Evolutionary conservation across 192 early-diverging fungal genomes (phyloP), one percentile per base, ranked within the genome.

Genomic region (Entomortierella chlamydospora): DNA sequence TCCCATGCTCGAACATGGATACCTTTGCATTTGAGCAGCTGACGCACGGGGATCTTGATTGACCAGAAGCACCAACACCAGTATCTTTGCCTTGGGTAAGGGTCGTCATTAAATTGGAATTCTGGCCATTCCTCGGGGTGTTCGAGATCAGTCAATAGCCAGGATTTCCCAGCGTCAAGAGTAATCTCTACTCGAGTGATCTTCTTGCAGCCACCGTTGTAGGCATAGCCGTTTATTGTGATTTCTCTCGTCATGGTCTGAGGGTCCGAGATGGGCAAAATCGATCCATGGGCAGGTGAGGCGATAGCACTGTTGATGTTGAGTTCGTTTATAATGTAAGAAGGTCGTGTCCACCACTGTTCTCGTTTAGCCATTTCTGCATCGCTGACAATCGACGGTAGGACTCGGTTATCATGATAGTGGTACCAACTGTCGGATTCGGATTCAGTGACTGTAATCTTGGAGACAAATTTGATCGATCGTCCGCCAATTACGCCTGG

Each of bases 401-500:
- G 82, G 29, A 96, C 94, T 67, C 92, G 89, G 82, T 96, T 96
- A 81, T 96, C 95, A 37, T 85, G 84, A 63, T 87, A 87, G 64
- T 96, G 95, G 82, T 94, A 96, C 62, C 83, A 87, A 71, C 84
- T 89, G 25, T 70, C 70, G 15, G 92, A 92, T 66, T 90, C 88
- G 25, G 68, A 30, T 37, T 87, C 84, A 37, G 85, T 76, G 31
- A 94, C 83, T 9, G 76, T 84, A 28, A 96, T 85, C 51, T 81
- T 83, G 49, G 72, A 47, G 15, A 47, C 79, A 93, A 93, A 97
- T 66, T 98, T 98, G 73, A 97, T 91, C 67, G 84, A 91, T 37
- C 96, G 88, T 1, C 95, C 96, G 20, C 95, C 96, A 39, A 98
- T 95, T 64, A 89, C 84, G 3, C 96, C 96, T 26, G 95, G 95